Evolutionary conservation across 805 yeast genomes (phyloP), one percentile per base, ranked within the genome.

Genomic region (Schizosaccharomyces pombe): DNA sequence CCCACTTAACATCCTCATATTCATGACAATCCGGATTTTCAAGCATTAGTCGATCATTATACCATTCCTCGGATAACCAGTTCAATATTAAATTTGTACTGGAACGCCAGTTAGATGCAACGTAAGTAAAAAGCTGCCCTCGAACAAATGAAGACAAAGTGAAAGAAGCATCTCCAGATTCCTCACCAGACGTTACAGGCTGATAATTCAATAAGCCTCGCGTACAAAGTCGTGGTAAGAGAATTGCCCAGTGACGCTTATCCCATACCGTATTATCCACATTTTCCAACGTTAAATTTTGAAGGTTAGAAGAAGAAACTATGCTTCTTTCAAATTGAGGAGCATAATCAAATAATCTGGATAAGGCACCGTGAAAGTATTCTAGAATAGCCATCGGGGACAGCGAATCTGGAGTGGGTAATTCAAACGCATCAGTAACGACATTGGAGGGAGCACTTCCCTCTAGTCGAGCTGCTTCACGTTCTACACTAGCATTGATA

Each of bases 31-130:
- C 26, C 9, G 22, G 28, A n/a, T 26, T 49, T 12, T 49, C 39
- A 29, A 60, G 57, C 70, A 72, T 56, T 65, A 74, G 74, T 56
- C 62, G 68, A 62, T 80, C 83, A 52, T 76, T 70, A 67, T 77
- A 79, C 93, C 95, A 91, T 65, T 91, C 98, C 67, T 91, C 98
- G 61, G 82, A 87, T 55, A 91, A 68, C 99, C 99, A 91, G 58
- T 82, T 86, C 39, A 89, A 78, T 19, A 85, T 78, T 34, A 80
- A 67, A 56, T 84, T 93, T 11, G 87, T 72, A 34, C 89, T 70
- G 8, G 70, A 71, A 55, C 81, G 81, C 60, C 87, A 78, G 62
- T 82, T 84, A 9, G 74, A 79, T 61, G 84, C 70, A 55, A 85
- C 79, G 63, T 81, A 83, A 16, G 79, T 77, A 57, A 81, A 80